Evolutionary conservation across 108 stramenopile species (phyloP).

Genomic region (Fistulifera solaris): DNA sequence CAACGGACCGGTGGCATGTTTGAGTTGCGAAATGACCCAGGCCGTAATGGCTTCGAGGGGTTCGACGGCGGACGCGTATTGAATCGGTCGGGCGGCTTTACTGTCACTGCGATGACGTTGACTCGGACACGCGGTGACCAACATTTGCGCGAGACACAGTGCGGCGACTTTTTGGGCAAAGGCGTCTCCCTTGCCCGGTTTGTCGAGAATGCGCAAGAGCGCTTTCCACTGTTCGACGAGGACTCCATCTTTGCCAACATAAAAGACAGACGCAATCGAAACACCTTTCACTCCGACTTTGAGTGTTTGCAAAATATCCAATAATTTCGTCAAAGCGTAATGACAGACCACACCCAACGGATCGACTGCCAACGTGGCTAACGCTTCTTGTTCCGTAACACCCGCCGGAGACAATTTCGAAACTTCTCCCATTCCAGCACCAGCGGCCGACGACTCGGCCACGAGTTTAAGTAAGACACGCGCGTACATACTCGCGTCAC

Average conservation of each 20-base stretch:
- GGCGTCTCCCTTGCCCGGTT: constrained; percentile 59
- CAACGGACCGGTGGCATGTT: constrained; percentile 50
- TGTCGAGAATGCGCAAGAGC: constrained; percentile 66
- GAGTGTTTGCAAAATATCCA: constrained; percentile 59
- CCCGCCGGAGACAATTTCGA: constrained; percentile 5
- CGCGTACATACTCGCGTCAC: constrained; percentile 87
- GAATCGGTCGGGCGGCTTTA: constrained; percentile 39
- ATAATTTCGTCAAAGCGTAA: constrained; percentile 68
- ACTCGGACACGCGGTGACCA: constrained; percentile 73
- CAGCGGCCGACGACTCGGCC: constrained; percentile 69
- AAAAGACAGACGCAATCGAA: constrained; percentile 68
- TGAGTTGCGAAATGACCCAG: constrained; percentile 80
- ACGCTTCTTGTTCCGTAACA: constrained; percentile 29
- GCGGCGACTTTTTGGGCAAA: constrained; percentile 76
- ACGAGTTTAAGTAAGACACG: constrained; percentile 76
- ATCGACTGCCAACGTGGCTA: constrained; percentile 62
- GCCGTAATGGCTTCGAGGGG: constrained; percentile 76
- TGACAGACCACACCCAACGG: constrained; percentile 78
- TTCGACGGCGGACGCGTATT: constrained; percentile 75
- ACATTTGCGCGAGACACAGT: constrained; percentile 56
- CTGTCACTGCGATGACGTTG: constrained; percentile 28
- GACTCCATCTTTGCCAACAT: constrained; percentile 64
- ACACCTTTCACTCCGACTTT: constrained; percentile 49
- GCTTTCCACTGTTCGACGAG: constrained; percentile 85
- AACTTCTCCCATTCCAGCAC: constrained; percentile 48